Evolutionary conservation across 106 monocot species (phyloP).

Genomic region (Chionographis japonica): DNA sequence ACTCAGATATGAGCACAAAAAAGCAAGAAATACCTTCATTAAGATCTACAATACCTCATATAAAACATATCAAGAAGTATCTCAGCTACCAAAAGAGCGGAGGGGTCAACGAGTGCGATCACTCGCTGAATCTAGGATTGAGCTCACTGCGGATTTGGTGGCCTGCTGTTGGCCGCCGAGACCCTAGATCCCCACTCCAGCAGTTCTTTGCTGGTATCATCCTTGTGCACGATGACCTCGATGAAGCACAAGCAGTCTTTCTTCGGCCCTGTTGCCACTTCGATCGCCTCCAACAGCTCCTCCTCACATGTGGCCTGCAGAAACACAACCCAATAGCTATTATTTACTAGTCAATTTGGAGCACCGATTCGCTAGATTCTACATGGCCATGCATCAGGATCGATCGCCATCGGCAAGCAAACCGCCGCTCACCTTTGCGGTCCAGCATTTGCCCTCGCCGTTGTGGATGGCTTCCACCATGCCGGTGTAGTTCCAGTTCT

Average conservation of each 20-base stretch:
- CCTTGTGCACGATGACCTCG: slow-evolving; percentile 32
- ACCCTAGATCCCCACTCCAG: slow-evolving; percentile 39
- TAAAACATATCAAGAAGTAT: too few species aligned
- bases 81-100: too few species aligned
- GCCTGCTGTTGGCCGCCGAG: slow-evolving; percentile 30
- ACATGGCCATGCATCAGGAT: neutral
- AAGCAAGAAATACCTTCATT: too few species aligned
- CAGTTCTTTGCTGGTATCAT: slow-evolving; percentile 37
- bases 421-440: slow-evolving; percentile 20
- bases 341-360: neutral
- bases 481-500: slow-evolving; percentile 53
- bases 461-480: slow-evolving; percentile 40
- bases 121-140: neutral
- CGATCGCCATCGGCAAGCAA: neutral
- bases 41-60: too few species aligned
- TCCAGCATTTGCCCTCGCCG: slow-evolving; percentile 47
- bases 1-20: too few species aligned
- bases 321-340: neutral
- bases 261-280: slow-evolving; percentile 18
- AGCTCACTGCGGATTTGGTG: slow-evolving; percentile 31
- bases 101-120: too few species aligned
- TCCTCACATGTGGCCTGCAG: slow-evolving; percentile 24
- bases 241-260: slow-evolving; percentile 44
- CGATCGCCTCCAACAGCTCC: slow-evolving; percentile 26
- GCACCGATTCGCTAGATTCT: neutral